Conservation (phyloP, 148 eudicot genomes). For the Vaccinium corymbosum region DNA sequence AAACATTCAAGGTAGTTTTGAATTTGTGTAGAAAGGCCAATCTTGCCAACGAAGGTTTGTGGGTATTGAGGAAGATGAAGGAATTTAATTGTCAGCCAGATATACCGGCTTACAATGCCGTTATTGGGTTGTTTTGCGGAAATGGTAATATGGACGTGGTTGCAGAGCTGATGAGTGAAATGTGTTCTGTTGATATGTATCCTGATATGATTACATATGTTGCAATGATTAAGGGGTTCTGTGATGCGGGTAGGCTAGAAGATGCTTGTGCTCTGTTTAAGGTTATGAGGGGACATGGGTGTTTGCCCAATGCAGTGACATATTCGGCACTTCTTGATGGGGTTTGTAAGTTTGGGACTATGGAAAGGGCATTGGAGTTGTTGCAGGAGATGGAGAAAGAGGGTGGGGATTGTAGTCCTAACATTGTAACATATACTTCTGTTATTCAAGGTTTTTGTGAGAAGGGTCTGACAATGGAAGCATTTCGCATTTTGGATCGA, state of each 20-base stretch:
- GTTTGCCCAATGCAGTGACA: constrained; percentile 52
- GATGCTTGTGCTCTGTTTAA: constrained; percentile 39
- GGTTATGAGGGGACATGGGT: constrained; percentile 54
- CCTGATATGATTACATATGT: constrained; percentile 66
- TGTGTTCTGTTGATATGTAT: constrained; percentile 43
- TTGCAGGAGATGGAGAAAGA: constrained; percentile 71
- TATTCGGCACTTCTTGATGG: constrained; percentile 76
- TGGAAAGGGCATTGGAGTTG: constrained; percentile 58
- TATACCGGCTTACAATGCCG: constrained; percentile 60
- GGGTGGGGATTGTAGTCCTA: constrained; percentile 59
- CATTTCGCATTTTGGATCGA: constrained; percentile 54
- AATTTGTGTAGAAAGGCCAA: constrained; percentile 67
- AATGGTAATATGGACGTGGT: constrained; percentile 48
- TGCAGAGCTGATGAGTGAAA: constrained; percentile 49
- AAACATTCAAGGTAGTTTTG: constrained; percentile 60
- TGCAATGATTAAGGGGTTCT: constrained; percentile 41
- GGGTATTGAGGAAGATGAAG: constrained; percentile 77
- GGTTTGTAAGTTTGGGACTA: constrained; percentile 52
- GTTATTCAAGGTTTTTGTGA: constrained; percentile 60
- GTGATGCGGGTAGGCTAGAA: constrained; percentile 37
- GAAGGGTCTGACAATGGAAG: constrained; percentile 49
- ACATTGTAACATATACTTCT: constrained; percentile 65
- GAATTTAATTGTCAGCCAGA: constrained; percentile 62
- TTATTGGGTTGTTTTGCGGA: constrained; percentile 56
- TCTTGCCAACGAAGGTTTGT: constrained; percentile 53